phyloP scores from a whole-genome alignment of 2,329 filamentous ascomycete species.

The Fusarium sp. region DNA sequence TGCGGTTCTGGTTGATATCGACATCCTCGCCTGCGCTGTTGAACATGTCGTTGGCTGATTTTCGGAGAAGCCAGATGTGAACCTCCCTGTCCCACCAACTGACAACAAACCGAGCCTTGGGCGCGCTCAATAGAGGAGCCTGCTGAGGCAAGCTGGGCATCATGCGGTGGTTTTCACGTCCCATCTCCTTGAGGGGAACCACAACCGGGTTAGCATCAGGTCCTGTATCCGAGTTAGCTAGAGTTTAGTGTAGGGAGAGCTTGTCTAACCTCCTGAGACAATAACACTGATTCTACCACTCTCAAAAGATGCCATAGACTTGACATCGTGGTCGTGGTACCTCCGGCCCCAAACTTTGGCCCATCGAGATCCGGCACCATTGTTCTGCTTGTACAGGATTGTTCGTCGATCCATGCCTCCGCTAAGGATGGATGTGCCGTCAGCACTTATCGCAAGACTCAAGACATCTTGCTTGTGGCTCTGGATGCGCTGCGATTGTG shows the following conservation, averaged over 20 bases:
- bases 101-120: slow-evolving; percentile 77
- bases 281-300: slow-evolving; percentile 83
- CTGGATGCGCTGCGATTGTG: slow-evolving; percentile 84
- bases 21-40: slow-evolving; percentile 51
- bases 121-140: slow-evolving; percentile 76
- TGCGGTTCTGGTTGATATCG: slow-evolving; percentile 64
- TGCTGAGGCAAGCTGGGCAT: slow-evolving; percentile 86
- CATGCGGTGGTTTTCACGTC: slow-evolving; percentile 84
- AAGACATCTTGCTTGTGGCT: slow-evolving; percentile 91
- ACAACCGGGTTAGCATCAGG: slow-evolving; percentile 87
- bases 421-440: slow-evolving; percentile 85
- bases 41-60: slow-evolving; percentile 58
- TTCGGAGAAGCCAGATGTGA: slow-evolving; percentile 76
- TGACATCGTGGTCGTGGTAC: slow-evolving; percentile 94
- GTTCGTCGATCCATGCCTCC: slow-evolving; percentile 92
- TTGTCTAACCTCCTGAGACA: slow-evolving; percentile 83
- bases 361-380: slow-evolving; percentile 74
- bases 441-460: slow-evolving; percentile 82
- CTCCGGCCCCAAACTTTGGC: slow-evolving; percentile 84
- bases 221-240: slow-evolving; percentile 58
- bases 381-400: slow-evolving; percentile 78
- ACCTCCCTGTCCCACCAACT: slow-evolving; percentile 94
- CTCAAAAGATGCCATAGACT: slow-evolving; percentile 91
- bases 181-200: slow-evolving; percentile 75
- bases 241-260: neutral